Conservation (phyloP, 495 filamentous ascomycete species). For the Filosporella fistucella region DNA sequence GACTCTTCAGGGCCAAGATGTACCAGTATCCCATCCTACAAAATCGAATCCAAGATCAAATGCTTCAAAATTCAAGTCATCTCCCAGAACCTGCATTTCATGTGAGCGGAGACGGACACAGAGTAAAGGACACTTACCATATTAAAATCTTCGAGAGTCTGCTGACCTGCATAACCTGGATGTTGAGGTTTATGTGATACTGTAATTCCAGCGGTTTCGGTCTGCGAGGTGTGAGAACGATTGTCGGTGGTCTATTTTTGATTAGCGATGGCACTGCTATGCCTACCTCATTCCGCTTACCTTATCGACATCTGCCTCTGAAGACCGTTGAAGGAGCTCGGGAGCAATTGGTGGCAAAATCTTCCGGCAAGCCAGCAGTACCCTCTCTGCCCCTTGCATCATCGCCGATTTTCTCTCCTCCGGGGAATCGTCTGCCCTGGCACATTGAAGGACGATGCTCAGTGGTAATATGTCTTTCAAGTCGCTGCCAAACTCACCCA, state of each 20-base stretch:
- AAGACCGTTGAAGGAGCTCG: too few relatives aligned
- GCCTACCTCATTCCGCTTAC: too few relatives aligned
- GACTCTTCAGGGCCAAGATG: slow-evolving; percentile 5
- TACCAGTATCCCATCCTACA: slow-evolving; percentile 14
- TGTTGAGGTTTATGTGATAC: too few relatives aligned
- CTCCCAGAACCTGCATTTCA: neutral
- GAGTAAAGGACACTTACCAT: neutral
- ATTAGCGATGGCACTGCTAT: too few relatives aligned
- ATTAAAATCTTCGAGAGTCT: slow-evolving; percentile 1
- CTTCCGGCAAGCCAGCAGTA: slow-evolving; percentile 13
- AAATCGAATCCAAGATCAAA: slow-evolving; percentile 14
- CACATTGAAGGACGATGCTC: slow-evolving; percentile 15
- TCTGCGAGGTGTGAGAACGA: too few relatives aligned
- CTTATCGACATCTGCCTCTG: neutral
- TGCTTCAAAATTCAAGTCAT: slow-evolving; percentile 4
- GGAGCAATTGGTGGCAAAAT: too few relatives aligned
- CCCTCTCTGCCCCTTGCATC: slow-evolving; percentile 14
- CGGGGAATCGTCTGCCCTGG: slow-evolving; percentile 13
- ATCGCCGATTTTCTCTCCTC: slow-evolving; percentile 17
- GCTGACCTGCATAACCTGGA: too few relatives aligned
- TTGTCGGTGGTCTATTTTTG: too few relatives aligned
- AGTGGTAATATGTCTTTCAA: slow-evolving; percentile 19
- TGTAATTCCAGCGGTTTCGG: too few relatives aligned
- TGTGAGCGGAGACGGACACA: too few relatives aligned
- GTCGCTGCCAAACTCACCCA: slow-evolving; percentile 22